Evolutionary conservation across 78 protist genomes (phyloP).

Genomic region (Chrysochromulina parva): DNA sequence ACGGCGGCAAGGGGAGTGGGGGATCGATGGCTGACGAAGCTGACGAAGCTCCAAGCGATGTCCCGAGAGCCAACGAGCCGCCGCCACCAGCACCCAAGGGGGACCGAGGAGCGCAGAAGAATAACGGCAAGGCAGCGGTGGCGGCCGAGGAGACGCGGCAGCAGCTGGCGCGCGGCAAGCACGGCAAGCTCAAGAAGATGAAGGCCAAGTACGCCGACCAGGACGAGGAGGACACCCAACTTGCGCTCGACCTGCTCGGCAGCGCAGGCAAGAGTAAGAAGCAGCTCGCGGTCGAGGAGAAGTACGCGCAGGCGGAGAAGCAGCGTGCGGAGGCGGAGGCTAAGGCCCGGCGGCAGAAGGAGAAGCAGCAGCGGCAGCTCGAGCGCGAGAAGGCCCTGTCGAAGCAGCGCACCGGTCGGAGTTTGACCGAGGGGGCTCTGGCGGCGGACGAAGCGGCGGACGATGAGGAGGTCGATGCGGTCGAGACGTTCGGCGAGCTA

Average conservation of each 20-base stretch:
- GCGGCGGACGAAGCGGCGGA: no score
- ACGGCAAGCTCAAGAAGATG: slow-evolving; percentile 81
- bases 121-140: background rate
- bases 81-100: background rate
- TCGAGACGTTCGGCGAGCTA: background rate
- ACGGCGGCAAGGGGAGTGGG: background rate
- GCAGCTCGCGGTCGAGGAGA: slow-evolving; percentile 18
- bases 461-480: background rate
- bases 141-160: background rate
- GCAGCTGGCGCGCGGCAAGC: slow-evolving; percentile 45
- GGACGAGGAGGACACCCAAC: slow-evolving; percentile 88
- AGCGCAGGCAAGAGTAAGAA: slow-evolving; percentile 11
- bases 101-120: background rate
- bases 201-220: slow-evolving; percentile 83
- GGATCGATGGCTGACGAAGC: background rate
- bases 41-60: background rate
- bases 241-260: slow-evolving; percentile 43
- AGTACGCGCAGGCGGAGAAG: slow-evolving; percentile 1
- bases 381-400: background rate
- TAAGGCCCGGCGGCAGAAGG: background rate
- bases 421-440: no score
- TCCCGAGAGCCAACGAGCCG: background rate
- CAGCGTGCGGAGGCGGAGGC: slow-evolving; percentile 5
- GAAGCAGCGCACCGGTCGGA: no score
- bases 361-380: background rate